These are phyloP conservation scores for Leucocoprinus sp. DNA, from an alignment of 768 basidiomycete genomes.

Conservation along the genomic window DNA sequence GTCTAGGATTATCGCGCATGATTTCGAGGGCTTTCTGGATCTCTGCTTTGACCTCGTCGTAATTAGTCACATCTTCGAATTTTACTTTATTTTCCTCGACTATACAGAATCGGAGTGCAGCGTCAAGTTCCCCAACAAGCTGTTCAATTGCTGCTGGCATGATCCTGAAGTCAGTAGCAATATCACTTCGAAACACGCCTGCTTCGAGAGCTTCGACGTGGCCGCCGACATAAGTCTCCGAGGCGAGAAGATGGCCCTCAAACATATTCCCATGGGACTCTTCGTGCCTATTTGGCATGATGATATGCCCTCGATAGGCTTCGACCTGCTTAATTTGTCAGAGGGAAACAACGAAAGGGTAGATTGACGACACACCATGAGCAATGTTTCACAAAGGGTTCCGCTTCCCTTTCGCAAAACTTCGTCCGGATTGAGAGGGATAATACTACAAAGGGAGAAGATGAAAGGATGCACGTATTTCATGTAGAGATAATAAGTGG, in stretches of 20 bases:
- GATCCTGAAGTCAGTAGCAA: constrained; percentile 90
- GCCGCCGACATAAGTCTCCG: constrained; percentile 97
- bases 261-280: constrained; percentile 88
- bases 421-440: constrained; percentile 93
- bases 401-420: constrained; percentile 94
- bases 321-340: constrained; percentile 60
- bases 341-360: neutral
- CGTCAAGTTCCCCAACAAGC: constrained; percentile 92
- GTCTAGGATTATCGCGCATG: constrained; percentile 87
- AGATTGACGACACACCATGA: constrained; percentile 67
- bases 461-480: constrained; percentile 99
- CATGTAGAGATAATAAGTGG: constrained; percentile 99
- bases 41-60: constrained; percentile 80
- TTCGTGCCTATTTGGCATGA: constrained; percentile 98
- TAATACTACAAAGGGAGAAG: constrained; percentile 98
- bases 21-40: constrained; percentile 74
- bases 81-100: constrained; percentile 74
- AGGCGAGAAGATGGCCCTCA: constrained; percentile 92
- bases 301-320: constrained; percentile 83
- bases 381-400: constrained; percentile 92
- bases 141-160: constrained; percentile 80
- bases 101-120: constrained; percentile 84
- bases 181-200: constrained; percentile 96
- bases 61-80: constrained; percentile 85
- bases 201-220: constrained; percentile 98